phyloP scores from a whole-genome alignment of 805 yeast genomes.

The Sporopachydermia lactativora region DNA sequence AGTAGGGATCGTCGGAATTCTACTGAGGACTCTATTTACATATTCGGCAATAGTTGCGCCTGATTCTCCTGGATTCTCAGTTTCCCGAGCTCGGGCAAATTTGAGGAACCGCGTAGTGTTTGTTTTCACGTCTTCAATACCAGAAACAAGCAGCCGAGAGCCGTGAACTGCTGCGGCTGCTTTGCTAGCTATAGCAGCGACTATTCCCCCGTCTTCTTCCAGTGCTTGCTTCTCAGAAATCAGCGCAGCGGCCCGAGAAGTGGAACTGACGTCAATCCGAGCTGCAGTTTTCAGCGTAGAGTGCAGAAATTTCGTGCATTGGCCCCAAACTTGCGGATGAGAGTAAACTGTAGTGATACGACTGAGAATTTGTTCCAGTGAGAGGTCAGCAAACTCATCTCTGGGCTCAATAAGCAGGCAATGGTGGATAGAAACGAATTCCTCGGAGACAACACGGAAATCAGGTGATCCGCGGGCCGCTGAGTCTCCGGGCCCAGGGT shows the following conservation, averaged over 20 bases:
- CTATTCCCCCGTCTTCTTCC: slow-evolving; percentile 18
- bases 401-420: slow-evolving; percentile 37
- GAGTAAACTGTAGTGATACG: slow-evolving; percentile 53
- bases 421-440: slow-evolving; percentile 73
- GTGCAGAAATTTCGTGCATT: slow-evolving; percentile 46
- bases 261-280: slow-evolving; percentile 57
- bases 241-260: slow-evolving; percentile 64
- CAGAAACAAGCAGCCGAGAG: slow-evolving; percentile 36
- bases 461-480: slow-evolving; percentile 13
- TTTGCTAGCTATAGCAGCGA: slow-evolving; percentile 62
- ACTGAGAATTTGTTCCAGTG: slow-evolving; percentile 14
- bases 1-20: slow-evolving; percentile 4
- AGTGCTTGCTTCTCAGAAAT: background rate
- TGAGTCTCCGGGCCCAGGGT: slow-evolving; percentile 14
- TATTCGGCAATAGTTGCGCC: slow-evolving; percentile 9
- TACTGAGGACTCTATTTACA: background rate
- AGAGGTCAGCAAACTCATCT: slow-evolving; percentile 14
- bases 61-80: slow-evolving; percentile 13
- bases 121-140: slow-evolving; percentile 56
- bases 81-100: slow-evolving; percentile 25
- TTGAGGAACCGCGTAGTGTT: slow-evolving; percentile 83
- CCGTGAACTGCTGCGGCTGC: slow-evolving; percentile 50
- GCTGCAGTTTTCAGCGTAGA: slow-evolving; percentile 22
- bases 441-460: slow-evolving; percentile 57
- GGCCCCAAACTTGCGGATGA: slow-evolving; percentile 99